Evolutionary conservation across 495 filamentous ascomycete genomes (phyloP), one percentile per base, ranked within the genome.

Genomic region (Articulospora tetracladia): DNA sequence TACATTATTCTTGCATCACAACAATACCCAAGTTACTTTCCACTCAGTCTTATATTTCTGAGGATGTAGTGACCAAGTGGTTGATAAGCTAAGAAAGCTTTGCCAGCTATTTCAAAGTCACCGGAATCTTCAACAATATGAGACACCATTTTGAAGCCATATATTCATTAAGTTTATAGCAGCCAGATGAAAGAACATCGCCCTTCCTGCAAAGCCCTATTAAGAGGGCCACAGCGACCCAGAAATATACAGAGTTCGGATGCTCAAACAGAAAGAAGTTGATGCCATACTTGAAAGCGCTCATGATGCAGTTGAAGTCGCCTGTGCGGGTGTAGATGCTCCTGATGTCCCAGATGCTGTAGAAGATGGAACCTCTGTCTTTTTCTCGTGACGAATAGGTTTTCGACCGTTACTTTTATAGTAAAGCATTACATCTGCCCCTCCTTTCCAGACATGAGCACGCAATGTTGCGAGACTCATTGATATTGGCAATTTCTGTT

Each of bases 381-480:
- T 56, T 48, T 64, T 63, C 46, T 66, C 60, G 22, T 39, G 56
- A n/a, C 24, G 36, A 19, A 68, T 68, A 3, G 34, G 23, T 70
- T 90, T 90, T 70, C 83, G 83, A 23, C 91, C 92, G 64, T 97
- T 98, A 27, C 90, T 80, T 68, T 92, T 93, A 80, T 98, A 98
- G 63, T 90, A 84, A 34, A 98, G 76, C 27, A 95, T 72, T 66
- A 98, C 89, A 71, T 98, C 94, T 54, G 88, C 91, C 13, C 90
- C 89, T 24, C 87, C 89, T 62, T 94, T 90, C 94, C 95, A 98
- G 48, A 98, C 77, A 66, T 96, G 90, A 7, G 91, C 84, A 49
- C 91, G 86, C 25, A 98, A 84, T 0, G 93, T 97, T 22, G 91
- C 91, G 10, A 98, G 81, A 44, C 89, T 97, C 89, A 96, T 96